These are phyloP conservation scores for Baeospora myosura DNA, from an alignment of 1,284 basidiomycete genomes.

Conservation along the genomic window DNA sequence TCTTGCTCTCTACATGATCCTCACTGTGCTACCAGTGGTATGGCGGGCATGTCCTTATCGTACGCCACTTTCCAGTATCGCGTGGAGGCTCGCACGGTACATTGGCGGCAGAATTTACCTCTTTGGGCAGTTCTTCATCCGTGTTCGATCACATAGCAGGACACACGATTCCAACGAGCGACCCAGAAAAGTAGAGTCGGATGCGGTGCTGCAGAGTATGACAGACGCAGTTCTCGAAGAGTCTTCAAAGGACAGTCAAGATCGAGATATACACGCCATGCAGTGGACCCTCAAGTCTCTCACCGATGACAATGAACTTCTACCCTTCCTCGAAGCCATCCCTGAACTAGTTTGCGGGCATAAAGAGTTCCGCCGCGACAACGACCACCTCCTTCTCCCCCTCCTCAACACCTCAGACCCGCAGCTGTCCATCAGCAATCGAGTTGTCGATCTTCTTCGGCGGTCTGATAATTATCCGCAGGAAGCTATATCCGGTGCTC, in stretches of 20 bases:
- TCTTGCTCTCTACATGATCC: neutral
- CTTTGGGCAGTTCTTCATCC: too few relatives aligned
- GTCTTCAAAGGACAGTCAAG: neutral
- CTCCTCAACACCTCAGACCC: too few relatives aligned
- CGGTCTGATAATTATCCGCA: too few relatives aligned
- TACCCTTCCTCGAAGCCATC: neutral
- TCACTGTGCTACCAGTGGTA: slow-evolving; percentile 5
- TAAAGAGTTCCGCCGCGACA: too few relatives aligned
- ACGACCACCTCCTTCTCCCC: too few relatives aligned
- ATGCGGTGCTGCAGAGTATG: too few relatives aligned
- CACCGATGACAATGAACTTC: slow-evolving; percentile 1
- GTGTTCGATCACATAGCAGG: neutral
- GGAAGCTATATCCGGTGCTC: too few relatives aligned
- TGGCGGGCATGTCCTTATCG: slow-evolving; percentile 4
- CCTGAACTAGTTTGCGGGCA: too few relatives aligned
- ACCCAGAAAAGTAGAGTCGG: neutral
- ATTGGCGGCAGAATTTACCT: too few relatives aligned
- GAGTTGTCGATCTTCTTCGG: too few relatives aligned
- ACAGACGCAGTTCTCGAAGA: neutral
- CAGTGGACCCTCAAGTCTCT: neutral
- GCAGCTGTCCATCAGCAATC: too few relatives aligned
- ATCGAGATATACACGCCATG: neutral
- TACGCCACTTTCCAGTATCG: slow-evolving; percentile 5
- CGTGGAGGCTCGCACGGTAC: slow-evolving; percentile 5
- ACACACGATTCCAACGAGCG: neutral